Evolutionary conservation across 2,329 filamentous ascomycete genomes (phyloP), one percentile per base, ranked within the genome.

Genomic region (Byssothecium circinans): DNA sequence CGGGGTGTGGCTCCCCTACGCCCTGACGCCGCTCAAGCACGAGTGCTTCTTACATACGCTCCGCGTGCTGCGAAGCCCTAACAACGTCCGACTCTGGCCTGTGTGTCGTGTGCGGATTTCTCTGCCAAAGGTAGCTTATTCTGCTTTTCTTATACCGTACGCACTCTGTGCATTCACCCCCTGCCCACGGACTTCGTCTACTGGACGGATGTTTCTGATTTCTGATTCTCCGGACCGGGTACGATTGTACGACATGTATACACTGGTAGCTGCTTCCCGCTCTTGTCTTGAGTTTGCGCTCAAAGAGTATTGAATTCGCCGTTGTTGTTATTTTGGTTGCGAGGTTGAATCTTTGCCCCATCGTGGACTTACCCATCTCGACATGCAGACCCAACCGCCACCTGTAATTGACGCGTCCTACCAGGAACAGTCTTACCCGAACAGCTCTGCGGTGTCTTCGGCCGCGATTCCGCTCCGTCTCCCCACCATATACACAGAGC

Each of bases 361-460:
- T 46, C 52, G 34, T 61, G 54, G 60, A 64, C 65, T 65, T 60
- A 67, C 63, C 56, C 54, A 47, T 61, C 45, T 61, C 57, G 56
- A 59, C 56, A 62, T 66, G 61, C 63, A 67, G 66, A 57, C 55
- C 50, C 49, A 50, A 58, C 47, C 52, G 40, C 55, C 56, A 52
- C 50, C 53, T 54, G 52, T 48, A 54, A 32, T 60, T 56, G 56
- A 55, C 40, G 53, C 49, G 41, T 53, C 54, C 47, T 49, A 44
- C 50, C 54, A 49, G 55, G 52, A 47, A 41, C 43, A 47, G 49
- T 58, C 56, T 54, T 38, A 56, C 42, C 39, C 36, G 50, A 40
- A 52, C 50, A 57, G 47, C 45, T 54, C 47, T 41, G 52, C 56
- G 46, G 42, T 43, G 19, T 48, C 42, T 34, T 46, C 43, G 47